A percentile compares a stretch with the other conserved stretches of the same genome.
Conservation (phyloP, 495 filamentous ascomycete species). For the Platismatia glauca region DNA sequence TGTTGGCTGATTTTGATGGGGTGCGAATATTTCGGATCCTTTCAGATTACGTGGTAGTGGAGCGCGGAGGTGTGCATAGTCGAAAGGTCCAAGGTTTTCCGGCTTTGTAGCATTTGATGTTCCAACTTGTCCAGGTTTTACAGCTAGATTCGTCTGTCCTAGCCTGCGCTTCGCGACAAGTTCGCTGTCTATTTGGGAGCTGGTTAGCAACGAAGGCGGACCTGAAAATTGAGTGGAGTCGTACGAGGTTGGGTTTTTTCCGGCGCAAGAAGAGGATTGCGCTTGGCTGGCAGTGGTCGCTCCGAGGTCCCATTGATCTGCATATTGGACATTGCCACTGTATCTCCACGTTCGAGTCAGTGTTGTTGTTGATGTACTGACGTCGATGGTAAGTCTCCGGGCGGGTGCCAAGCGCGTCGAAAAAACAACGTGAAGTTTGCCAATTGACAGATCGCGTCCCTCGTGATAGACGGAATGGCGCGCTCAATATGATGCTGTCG, state of each 20-base stretch:
- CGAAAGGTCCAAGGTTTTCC: conserved; percentile 72
- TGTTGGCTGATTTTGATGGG: conserved; percentile 38
- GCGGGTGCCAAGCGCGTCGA: conserved; percentile 14
- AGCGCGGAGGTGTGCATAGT: conserved; percentile 90
- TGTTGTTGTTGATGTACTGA: conserved; percentile 8
- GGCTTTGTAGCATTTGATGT: conserved; percentile 56
- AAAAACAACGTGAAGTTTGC: background rate
- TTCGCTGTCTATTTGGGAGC: conserved; percentile 31
- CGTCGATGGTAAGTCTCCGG: conserved; percentile 12
- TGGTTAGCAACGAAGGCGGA: conserved; percentile 23
- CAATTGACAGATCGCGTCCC: conserved; percentile 1
- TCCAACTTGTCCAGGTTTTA: conserved; percentile 61
- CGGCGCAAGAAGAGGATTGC: conserved; percentile 70
- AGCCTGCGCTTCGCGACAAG: conserved; percentile 78
- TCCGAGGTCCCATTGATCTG: conserved; percentile 44
- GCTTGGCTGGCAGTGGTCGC: conserved; percentile 56
- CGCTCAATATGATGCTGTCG: conserved; percentile 10
- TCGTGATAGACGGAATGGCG: conserved; percentile 3
- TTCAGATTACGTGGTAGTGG: conserved; percentile 80
- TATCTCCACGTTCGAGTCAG: background rate
- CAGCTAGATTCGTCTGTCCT: conserved; percentile 80
- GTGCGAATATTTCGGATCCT: conserved; percentile 81
- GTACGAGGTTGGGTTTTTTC: conserved; percentile 58
- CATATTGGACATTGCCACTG: conserved; percentile 25
- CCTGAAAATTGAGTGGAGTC: conserved; percentile 18